phyloP scores from a whole-genome alignment of 2,329 filamentous ascomycete genomes.

The Mollisia scopiformis region DNA sequence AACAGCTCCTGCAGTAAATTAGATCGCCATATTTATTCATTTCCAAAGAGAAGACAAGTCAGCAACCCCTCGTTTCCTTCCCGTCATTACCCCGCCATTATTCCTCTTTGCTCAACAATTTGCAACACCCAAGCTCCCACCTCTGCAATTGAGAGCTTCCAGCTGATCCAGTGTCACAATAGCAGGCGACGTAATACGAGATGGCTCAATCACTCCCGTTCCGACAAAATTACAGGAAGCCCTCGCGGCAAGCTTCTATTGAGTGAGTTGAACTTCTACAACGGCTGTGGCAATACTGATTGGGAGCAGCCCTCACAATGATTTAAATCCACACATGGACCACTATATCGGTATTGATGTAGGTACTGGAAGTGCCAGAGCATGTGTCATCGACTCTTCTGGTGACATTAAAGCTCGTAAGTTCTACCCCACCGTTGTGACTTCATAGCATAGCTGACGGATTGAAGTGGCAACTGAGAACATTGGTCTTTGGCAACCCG shows the following conservation, averaged over 20 bases:
- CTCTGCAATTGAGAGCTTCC: conserved; percentile 17
- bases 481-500: conserved; percentile 80
- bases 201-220: conserved; percentile 29
- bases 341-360: conserved; percentile 89
- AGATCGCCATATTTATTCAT: neutral
- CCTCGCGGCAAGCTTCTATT: conserved; percentile 37
- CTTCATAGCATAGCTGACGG: conserved; percentile 12
- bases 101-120: conserved; percentile 10
- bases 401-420: conserved; percentile 77
- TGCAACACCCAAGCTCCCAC: conserved; percentile 1
- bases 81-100: conserved; percentile 11
- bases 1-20: neutral
- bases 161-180: conserved; percentile 19
- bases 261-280: conserved; percentile 29
- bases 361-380: conserved; percentile 91
- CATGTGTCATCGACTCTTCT: conserved; percentile 90
- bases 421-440: conserved; percentile 1
- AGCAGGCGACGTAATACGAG: conserved; percentile 16
- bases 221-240: conserved; percentile 34
- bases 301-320: conserved; percentile 36
- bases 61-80: conserved; percentile 12
- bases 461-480: conserved; percentile 65
- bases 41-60: neutral
- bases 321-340: conserved; percentile 47
- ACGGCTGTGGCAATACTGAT: conserved; percentile 9